Base-by-base conservation (phyloP, 1,139 yeast species). In the Zygosaccharomyces sapae region DNA sequence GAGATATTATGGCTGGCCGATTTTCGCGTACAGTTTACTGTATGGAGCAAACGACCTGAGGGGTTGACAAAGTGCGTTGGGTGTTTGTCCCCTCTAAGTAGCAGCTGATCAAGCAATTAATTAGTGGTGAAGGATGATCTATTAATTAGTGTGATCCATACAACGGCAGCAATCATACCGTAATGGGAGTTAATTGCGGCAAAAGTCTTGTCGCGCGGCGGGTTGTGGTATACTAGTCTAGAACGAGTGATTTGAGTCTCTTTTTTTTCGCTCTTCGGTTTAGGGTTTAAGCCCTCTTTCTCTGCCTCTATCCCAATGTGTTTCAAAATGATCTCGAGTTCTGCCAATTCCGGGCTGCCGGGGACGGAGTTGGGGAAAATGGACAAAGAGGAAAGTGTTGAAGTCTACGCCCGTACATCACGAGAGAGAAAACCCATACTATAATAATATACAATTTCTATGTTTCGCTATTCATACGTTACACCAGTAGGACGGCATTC, bases 401-500 rank as follows among this genome's bases (percentile, higher is more conserved):
- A 48, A 42, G 38, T 33, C 25, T 9, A 43, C 48, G 41, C 44
- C 51, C 48, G 38, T 45, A 39, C 51, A 48, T 42, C 47, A 22
- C 42, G 33, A 22, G 25, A 22, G 24, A 22, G n/a, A n/a, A 33
- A 13, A 31, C 16, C 19, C 34, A 39, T 19, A 9, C 25, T 18
- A 25, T 24, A 34, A 20, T 42, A 34, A 4, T 24, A 16, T 24
- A 19, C 31, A 20, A 13, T 31, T 37, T 33, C 43, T 40, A 47
- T 27, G 38, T 38, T 45, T 44, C 43, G 40, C 36, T 33, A 38
- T 13, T 22, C 31, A 25, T 29, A 10, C 38, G 10, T 55, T 65
- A 86, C 39, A 89, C 97, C 67, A 92, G 76, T 61, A 92, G 76
- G 49, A 92, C 96, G 35, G 98, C 98, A 66, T 92, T 92, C 51